Evolutionary conservation across 2,329 filamentous ascomycete genomes (phyloP), one percentile per base, ranked within the genome.

Genomic region (Ploettnerulaceae sp.): DNA sequence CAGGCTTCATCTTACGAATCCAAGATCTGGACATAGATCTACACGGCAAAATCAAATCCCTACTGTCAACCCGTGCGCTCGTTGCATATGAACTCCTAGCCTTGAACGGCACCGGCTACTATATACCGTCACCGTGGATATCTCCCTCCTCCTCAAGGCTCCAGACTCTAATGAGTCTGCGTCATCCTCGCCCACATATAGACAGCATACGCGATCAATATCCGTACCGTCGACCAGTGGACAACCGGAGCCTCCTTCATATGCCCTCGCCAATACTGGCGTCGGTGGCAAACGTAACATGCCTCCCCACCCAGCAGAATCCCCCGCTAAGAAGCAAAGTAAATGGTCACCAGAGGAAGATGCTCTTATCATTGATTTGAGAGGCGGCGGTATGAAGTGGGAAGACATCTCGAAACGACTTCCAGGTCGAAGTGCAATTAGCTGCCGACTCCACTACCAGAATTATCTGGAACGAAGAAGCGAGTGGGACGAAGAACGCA

Each of bases 341-440:
- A 97, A 97, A 68, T 97, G 93, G 93, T 94, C 88, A 4, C 75
- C 85, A 1, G 89, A 96, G 52, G 91, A 97, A 66, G 89, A 97
- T 67, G 81, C 86, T n/a, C 72, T 93, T 38, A 95, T 95, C 59
- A 95, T 96, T 60, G 87, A 94, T 66, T 77, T 97, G 52, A 81
- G 91, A 48, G 88, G 89, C 28, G 83, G 83, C 58, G 87, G 88
- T 7, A 95, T 96, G 89, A 97, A 97, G 65, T 97, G 91, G 93
- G 91, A 97, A 64, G 91, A 97, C 67, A 96, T 97, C 60, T 94
- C 89, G 52, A 94, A 91, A 71, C 80, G 84, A 45, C 72, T 97
- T 39, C 90, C 89, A 2, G 91, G 91, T 52, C 81, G 93, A 58
- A 96, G 89, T 67, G 84, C 89, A 47, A 96, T 96, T 61, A 95